Base-by-base conservation (phyloP, 2,329 filamentous ascomycete species). In the Coniochaeta prunicola region DNA sequence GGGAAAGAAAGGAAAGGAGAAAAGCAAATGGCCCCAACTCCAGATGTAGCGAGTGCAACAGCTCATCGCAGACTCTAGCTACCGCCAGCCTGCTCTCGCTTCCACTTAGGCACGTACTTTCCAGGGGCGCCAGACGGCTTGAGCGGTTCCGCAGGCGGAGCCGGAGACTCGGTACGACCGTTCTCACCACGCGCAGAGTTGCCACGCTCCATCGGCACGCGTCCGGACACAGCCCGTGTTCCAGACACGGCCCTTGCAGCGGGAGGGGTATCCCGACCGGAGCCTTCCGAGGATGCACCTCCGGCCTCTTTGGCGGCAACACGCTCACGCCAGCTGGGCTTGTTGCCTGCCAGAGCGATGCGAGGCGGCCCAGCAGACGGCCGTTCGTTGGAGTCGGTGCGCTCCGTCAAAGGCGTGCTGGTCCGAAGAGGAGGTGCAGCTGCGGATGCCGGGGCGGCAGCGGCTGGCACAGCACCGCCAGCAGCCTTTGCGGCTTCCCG, bases 321-420 rank as follows among this genome's bases (percentile, higher is more conserved):
- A 57, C 83, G 77, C 19, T 87, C 85, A 74, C 84, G 82, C 85
- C 85, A 88, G 67, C 76, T 78, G 48, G 76, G 69, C 65, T 81
- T 78, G 63, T 72, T 74, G 62, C 80, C 76, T 57, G 76, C 72
- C 59, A 84, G 73, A 60, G 87, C 74, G 63, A 87, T 74, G 62
- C 82, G 80, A 33, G 84, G 84, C 60, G 83, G 78, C 13, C 74
- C 69, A 60, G 77, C 64, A 59, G 78, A 70, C 36, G 80, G 74
- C 31, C 78, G 70, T 61, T 79, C 73, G 71, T 67, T 72, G 61
- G 74, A 77, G 57, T 80, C 80, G 53, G 74, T 71, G 26, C 73
- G 72, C 60, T 76, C 75, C 21, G 45, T 30, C 63, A 74, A 68
- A 9, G 70, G 64, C 28, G 67, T 58, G 50, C 59, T 62, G 26